These are phyloP conservation scores for Omphalea diandra DNA, from an alignment of 441 rosid genomes.

Conservation along the genomic window DNA sequence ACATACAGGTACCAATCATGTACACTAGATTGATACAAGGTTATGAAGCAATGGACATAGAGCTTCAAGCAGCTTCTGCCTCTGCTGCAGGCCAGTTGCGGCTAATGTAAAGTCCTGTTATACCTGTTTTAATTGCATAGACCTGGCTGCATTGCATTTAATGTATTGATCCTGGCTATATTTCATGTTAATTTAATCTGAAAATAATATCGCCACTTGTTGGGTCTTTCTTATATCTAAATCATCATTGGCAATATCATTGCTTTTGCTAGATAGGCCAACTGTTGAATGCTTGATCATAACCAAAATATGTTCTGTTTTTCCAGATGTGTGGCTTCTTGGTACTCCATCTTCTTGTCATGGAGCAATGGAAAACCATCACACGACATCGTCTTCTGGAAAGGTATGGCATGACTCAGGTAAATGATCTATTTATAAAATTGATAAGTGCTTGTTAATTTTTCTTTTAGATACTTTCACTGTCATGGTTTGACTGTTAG, in stretches of 20 bases:
- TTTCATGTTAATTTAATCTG: not conserved
- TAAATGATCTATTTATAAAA: slow-evolving; percentile 29
- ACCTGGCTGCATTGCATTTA: slow-evolving; percentile 3
- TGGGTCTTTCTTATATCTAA: not conserved
- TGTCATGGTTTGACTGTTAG: slow-evolving; percentile 36
- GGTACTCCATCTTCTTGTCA: slow-evolving; percentile 90
- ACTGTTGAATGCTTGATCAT: slow-evolving; percentile 17
- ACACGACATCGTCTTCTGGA: slow-evolving; percentile 96
- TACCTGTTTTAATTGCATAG: not conserved
- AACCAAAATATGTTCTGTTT: slow-evolving; percentile 7
- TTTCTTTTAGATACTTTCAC: slow-evolving; percentile 12
- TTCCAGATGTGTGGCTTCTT: slow-evolving; percentile 95
- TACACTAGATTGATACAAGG: slow-evolving; percentile 96
- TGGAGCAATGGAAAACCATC: slow-evolving; percentile 92
- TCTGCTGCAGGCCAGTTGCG: slow-evolving; percentile 78
- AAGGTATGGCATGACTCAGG: slow-evolving; percentile 99
- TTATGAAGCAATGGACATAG: slow-evolving; percentile 82
- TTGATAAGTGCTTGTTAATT: slow-evolving; percentile 2
- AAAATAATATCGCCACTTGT: not conserved
- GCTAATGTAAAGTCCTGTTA: slow-evolving; percentile 44
- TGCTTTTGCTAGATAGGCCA: slow-evolving; percentile 3
- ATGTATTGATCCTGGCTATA: slow-evolving; percentile 2
- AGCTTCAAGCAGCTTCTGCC: slow-evolving; percentile 62
- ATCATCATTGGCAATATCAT: slow-evolving; percentile 7
- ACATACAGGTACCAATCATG: slow-evolving; percentile 86